phyloP scores from a whole-genome alignment of 2,329 filamentous ascomycete species.

The Anthostomella pinea region DNA sequence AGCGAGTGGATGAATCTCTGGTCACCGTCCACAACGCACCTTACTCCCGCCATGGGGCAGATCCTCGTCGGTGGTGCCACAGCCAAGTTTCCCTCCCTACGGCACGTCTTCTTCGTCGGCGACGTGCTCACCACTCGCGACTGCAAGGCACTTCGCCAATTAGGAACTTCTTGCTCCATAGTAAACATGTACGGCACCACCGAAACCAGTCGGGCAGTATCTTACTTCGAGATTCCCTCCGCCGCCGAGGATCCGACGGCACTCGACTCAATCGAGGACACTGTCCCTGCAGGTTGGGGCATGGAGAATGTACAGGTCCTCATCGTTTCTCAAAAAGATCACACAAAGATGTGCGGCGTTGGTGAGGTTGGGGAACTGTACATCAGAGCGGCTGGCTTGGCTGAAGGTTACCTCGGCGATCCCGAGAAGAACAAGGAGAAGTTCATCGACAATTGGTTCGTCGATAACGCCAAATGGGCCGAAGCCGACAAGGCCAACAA shows the following conservation, averaged over 20 bases:
- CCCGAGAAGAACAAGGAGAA: slow-evolving; percentile 64
- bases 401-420: slow-evolving; percentile 62
- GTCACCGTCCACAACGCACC: slow-evolving; percentile 74
- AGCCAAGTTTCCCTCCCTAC: slow-evolving; percentile 73
- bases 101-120: slow-evolving; percentile 84
- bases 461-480: slow-evolving; percentile 68
- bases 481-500: slow-evolving; percentile 56
- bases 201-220: slow-evolving; percentile 54
- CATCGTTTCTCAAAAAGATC: slow-evolving; percentile 69
- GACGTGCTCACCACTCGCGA: slow-evolving; percentile 85
- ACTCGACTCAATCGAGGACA: slow-evolving; percentile 54
- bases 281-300: slow-evolving; percentile 78
- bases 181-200: slow-evolving; percentile 89
- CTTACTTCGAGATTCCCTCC: slow-evolving; percentile 76
- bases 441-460: slow-evolving; percentile 84
- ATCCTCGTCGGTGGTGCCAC: slow-evolving; percentile 84
- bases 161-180: slow-evolving; percentile 73
- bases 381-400: slow-evolving; percentile 61
- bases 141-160: slow-evolving; percentile 69
- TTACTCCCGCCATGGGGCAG: slow-evolving; percentile 96
- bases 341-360: slow-evolving; percentile 68
- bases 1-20: slow-evolving; percentile 84
- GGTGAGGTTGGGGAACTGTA: slow-evolving; percentile 85
- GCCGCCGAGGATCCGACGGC: slow-evolving; percentile 55
- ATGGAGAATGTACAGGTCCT: slow-evolving; percentile 89